Percentiles rank a stretch among this genome's conserved stretches.
These are phyloP conservation scores for Penicillium angulare DNA, from an alignment of 495 filamentous ascomycete species.

Conservation along the genomic window DNA sequence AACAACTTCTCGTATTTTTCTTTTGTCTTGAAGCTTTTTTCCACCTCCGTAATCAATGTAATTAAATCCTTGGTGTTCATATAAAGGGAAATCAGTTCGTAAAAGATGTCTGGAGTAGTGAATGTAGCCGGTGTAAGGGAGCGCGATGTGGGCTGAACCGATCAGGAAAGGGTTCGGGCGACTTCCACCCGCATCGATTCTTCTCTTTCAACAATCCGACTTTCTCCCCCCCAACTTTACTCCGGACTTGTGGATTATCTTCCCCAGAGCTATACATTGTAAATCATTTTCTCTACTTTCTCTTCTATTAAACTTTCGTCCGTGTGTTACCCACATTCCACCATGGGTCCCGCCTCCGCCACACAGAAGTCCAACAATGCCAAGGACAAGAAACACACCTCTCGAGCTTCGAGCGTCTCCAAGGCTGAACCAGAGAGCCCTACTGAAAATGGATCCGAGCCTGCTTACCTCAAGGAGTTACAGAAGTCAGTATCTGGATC, in stretches of 20 bases:
- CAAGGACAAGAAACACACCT: slow-evolving; percentile 28
- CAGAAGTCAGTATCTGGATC: slow-evolving; percentile 64
- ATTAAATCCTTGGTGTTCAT: no score
- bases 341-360: slow-evolving; percentile 40
- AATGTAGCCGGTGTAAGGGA: background rate
- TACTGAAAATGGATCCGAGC: slow-evolving; percentile 64
- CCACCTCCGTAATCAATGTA: no score
- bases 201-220: slow-evolving; percentile 13
- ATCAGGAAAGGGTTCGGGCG: slow-evolving; percentile 36
- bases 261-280: background rate
- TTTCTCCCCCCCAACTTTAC: slow-evolving; percentile 8
- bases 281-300: background rate
- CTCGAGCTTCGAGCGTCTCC: slow-evolving; percentile 29
- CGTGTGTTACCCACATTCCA: slow-evolving; percentile 32
- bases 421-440: slow-evolving; percentile 33
- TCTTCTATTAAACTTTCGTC: slow-evolving; percentile 12
- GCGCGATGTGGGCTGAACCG: slow-evolving; percentile 11
- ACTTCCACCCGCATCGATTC: slow-evolving; percentile 41
- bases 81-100: no score
- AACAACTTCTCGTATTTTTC: no score
- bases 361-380: slow-evolving; percentile 41
- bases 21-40: no score
- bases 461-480: slow-evolving; percentile 76
- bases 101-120: background rate
- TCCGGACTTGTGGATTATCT: slow-evolving; percentile 11